A percentile compares a stretch with the other conserved stretches of the same genome.
Evolutionary conservation across 345 rosid species (phyloP).

Genomic region (Ceriops tagal): DNA sequence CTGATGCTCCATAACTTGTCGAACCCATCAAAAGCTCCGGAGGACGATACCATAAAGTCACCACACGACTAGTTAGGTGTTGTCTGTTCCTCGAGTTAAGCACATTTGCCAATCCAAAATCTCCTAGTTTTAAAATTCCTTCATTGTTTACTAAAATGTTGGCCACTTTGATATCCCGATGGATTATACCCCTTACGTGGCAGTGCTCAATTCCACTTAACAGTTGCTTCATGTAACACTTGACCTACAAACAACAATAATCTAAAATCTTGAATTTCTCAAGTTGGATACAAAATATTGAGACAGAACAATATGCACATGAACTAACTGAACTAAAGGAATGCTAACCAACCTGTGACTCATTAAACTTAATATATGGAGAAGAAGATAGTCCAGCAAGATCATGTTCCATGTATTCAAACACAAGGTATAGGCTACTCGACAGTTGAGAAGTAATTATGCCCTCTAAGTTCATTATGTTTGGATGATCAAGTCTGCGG

Average conservation of each 20-base stretch:
- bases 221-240: slow-evolving; percentile 81
- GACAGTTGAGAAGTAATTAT: slow-evolving; percentile 64
- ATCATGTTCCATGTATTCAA: slow-evolving; percentile 86
- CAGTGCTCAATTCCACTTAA: slow-evolving; percentile 66
- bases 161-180: slow-evolving; percentile 67
- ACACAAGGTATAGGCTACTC: slow-evolving; percentile 60
- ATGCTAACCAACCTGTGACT: slow-evolving; percentile 47
- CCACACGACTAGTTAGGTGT: slow-evolving; percentile 70
- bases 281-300: not conserved
- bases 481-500: slow-evolving; percentile 76
- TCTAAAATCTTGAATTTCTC: slow-evolving; percentile 10
- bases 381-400: slow-evolving; percentile 62
- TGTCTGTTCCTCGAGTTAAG: slow-evolving; percentile 43
- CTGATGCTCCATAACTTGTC: slow-evolving; percentile 58
- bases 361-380: slow-evolving; percentile 54
- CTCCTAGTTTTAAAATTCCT: slow-evolving; percentile 64
- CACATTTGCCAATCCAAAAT: slow-evolving; percentile 69
- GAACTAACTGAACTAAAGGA: not conserved
- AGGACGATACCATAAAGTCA: slow-evolving; percentile 80
- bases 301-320: not conserved
- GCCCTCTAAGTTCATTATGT: slow-evolving; percentile 66
- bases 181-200: slow-evolving; percentile 65
- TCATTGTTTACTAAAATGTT: slow-evolving; percentile 69
- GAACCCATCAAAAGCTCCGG: slow-evolving; percentile 88
- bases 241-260: slow-evolving; percentile 35